phyloP scores from a whole-genome alignment of 768 basidiomycete genomes.

The Dioszegia aurantiaca region DNA sequence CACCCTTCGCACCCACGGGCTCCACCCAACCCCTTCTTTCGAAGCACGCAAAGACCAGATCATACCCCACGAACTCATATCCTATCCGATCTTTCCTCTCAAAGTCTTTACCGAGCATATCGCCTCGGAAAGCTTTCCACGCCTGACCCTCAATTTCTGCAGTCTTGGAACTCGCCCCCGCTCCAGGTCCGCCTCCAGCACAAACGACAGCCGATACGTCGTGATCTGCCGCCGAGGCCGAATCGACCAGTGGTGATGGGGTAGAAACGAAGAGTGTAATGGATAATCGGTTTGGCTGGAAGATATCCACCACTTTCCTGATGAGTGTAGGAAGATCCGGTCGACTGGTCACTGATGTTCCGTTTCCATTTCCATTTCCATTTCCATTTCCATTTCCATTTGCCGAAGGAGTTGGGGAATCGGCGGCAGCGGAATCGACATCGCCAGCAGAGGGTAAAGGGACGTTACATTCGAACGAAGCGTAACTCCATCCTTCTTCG shows the following conservation, averaged over 20 bases:
- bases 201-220: slow-evolving; percentile 44
- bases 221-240: not conserved
- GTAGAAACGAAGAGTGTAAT: slow-evolving; percentile 82
- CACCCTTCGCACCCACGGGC: slow-evolving; percentile 7
- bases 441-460: slow-evolving; percentile 56
- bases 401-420: slow-evolving; percentile 31
- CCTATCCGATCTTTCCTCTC: slow-evolving; percentile 92
- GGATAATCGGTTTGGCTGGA: slow-evolving; percentile 78
- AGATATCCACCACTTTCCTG: slow-evolving; percentile 84
- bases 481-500: slow-evolving; percentile 96
- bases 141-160: slow-evolving; percentile 63
- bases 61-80: slow-evolving; percentile 82
- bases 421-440: slow-evolving; percentile 29
- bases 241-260: slow-evolving; percentile 15
- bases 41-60: slow-evolving; percentile 51
- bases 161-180: slow-evolving; percentile 50
- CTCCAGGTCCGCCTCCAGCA: not conserved
- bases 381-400: too few relatives aligned
- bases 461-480: slow-evolving; percentile 98
- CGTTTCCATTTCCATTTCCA: slow-evolving; percentile 44
- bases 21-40: slow-evolving; percentile 46
- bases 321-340: slow-evolving; percentile 79
- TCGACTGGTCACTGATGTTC: slow-evolving; percentile 26
- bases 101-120: slow-evolving; percentile 57
- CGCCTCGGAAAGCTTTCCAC: slow-evolving; percentile 58